Base-by-base conservation (phyloP, 139 green algal genomes). In the Nannochloris sp. region DNA sequence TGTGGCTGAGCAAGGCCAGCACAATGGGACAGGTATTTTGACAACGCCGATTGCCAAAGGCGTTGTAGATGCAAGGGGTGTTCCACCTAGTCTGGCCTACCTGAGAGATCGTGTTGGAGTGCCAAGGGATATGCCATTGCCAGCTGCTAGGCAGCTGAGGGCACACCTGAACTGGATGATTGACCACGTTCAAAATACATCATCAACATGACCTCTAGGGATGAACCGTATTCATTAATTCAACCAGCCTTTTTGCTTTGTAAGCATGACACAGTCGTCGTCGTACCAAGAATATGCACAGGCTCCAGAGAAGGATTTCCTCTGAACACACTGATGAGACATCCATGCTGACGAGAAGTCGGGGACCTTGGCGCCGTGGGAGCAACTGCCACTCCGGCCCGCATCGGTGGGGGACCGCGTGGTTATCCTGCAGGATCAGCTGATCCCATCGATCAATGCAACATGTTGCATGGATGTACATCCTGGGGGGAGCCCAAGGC, bases 161-260 rank as follows among this genome's bases (percentile, higher is more conserved):
- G 90, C 90, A 1, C 90, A 96, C 74, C 65, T 94, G 16, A 95
- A 93, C 68, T 94, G 72, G 74, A 51, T 76, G 20, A 82, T 85
- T 33, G 72, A 85, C 12, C 50, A 59, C 25, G 17, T 30, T 33
- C 20, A 14, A 23, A 9, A 6, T 40, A 33, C 17, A 59, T 14
- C 17, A 59, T 14, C 23, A 23, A 14, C 14, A 30, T 59, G 20
- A 17, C 25, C 23, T 59, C 5, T 1, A 12, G 16, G 17, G 17
- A 28, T 53, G 12, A 25, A 28, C 6, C 16, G 17, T 23, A 26
- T 9, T n/a, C 4, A 51, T 5, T n/a, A 20, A 23, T 28, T 11
- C 16, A 53, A 20, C 20, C 17, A 20, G 5, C 0, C 20, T 53
- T 53, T 14, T 23, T 53, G 16, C 46, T 53, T 26, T 53, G 17